Evolutionary conservation across 352 stramenopile species (phyloP), one percentile per base, ranked within the genome.

Genomic region (Pythium dissimile): DNA sequence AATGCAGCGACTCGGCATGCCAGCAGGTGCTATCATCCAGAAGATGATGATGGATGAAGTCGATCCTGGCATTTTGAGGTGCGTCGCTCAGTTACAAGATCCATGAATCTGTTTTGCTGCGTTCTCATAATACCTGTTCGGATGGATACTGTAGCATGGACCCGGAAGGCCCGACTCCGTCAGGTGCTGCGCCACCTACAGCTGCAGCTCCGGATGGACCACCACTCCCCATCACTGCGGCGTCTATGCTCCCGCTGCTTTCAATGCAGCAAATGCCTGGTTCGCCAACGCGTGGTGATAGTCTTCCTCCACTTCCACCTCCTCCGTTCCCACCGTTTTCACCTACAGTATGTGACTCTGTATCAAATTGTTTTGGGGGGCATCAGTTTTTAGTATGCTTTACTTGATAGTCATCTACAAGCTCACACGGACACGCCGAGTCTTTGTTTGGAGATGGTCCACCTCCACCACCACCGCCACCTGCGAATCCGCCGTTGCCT

Each of bases 21-120:
- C 84, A 7, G 76, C 88, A 7, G 75, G 72, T 11, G 79, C 87
- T 18, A 91, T 94, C 37, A 64, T 79, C 39, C 81, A 94, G 21
- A 94, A 94, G 48, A 75, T 94, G 39, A 38, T 83, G 59, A 86
- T 94, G 67, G 84, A 92, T 41, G 84, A 78, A 34, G 72, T 94
- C 56, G 73, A 91, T 50, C 39, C 80, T 3, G 71, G 51, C 30
- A 75, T 94, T 54, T 59, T 88, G 15, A 72, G 44, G 77, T 85
- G 51, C 26, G 46, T 59, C 15, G 11, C 18, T 21, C 26, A n/a
- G n/a, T 27, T 27, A 38, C 9, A 26, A 15, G 18, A 11, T 34
- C 20, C n/a, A n/a, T n/a, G n/a, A n/a, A n/a, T n/a, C n/a, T n/a
- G 45, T 41, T 41, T 26, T 35, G 26, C 15, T 18, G 37, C 31